A percentile compares a stretch with the other conserved stretches of the same genome.
These are phyloP conservation scores for Taphrina communis DNA, from an alignment of 1,139 yeast species.

Conservation along the genomic window DNA sequence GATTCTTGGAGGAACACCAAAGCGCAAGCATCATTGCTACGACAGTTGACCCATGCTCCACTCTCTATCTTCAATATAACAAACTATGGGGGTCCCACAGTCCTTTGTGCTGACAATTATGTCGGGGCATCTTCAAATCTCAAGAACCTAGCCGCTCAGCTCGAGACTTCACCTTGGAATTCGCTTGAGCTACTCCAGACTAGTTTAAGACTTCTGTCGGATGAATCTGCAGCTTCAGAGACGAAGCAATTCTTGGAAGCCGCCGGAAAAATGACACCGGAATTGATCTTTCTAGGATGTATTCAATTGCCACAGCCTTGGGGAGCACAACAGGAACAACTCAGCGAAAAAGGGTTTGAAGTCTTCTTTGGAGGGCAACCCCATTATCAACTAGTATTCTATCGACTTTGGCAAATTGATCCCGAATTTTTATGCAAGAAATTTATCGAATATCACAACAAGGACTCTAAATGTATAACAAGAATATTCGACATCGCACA, in stretches of 20 bases:
- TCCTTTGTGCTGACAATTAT: slow-evolving; percentile 42
- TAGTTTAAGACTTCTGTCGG: slow-evolving; percentile 49
- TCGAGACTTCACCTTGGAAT: slow-evolving; percentile 47
- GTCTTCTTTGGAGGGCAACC: slow-evolving; percentile 50
- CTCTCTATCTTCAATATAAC: slow-evolving; percentile 42
- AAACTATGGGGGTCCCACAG: slow-evolving; percentile 38
- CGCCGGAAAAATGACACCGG: slow-evolving; percentile 52
- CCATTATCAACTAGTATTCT: slow-evolving; percentile 45
- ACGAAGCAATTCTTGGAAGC: slow-evolving; percentile 51
- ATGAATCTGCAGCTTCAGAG: slow-evolving; percentile 49
- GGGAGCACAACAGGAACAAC: slow-evolving; percentile 51
- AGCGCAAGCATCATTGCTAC: slow-evolving; percentile 41
- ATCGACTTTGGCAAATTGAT: slow-evolving; percentile 45
- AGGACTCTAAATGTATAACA: slow-evolving; percentile 42
- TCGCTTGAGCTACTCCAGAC: slow-evolving; percentile 49
- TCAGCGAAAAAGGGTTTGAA: slow-evolving; percentile 51
- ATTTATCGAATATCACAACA: slow-evolving; percentile 41
- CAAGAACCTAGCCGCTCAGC: slow-evolving; percentile 41
- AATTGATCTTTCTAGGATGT: slow-evolving; percentile 53
- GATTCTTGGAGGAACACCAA: slow-evolving; percentile 41
- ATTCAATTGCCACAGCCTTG: slow-evolving; percentile 52
- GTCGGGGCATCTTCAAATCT: slow-evolving; percentile 39
- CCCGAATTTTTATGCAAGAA: slow-evolving; percentile 43
- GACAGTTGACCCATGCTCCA: slow-evolving; percentile 40
- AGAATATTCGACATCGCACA: slow-evolving; percentile 43